Base-by-base conservation (phyloP, 805 yeast species). In the Lachancea thermotolerans region DNA sequence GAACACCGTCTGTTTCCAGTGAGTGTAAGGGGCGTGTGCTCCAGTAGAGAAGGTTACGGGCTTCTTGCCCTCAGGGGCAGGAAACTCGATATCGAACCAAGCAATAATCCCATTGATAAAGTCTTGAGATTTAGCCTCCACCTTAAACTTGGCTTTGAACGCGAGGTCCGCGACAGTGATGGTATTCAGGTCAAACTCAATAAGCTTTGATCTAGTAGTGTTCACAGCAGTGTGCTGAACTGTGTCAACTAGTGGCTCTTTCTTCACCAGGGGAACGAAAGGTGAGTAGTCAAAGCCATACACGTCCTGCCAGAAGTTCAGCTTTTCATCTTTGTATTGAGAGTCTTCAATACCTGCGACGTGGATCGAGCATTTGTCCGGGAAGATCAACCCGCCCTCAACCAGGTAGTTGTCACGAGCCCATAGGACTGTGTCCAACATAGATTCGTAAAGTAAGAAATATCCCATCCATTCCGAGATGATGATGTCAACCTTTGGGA, bases 391-490 rank as follows among this genome's bases (percentile, higher is more conserved):
- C 11, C 99, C 99, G 41, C 86, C 95, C 58, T 71, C 63, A 17
- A 59, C 70, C 49, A 86, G 72, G 66, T 89, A 95, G 64, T 76
- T 80, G 69, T 93, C 99, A 69, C 99, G 79, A 31, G 99, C 99
- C 56, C 78, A 79, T 54, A 93, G 71, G 25, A 93, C 99, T 25
- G 98, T 88, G 67, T 93, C 98, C 65, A 93, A 76, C 99, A 93
- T 93, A 49, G 96, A 86, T 74, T 93, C 99, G 64, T 91, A 93
- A 46, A 95, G 74, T 55, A 95, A 68, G 60, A 93, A 93, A 67
- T 93, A 93, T 14, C 99, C 99, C 99, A 93, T 93, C 99, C 99
- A 93, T 68, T 93, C 99, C 52, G 93, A 82, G 49, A 93, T 82
- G 54, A 93, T 93, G 56, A 93, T 91, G 64, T 93, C 99, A 45